phyloP scores from a whole-genome alignment of 176 grass and related monocot species.

The Carex parvula region DNA sequence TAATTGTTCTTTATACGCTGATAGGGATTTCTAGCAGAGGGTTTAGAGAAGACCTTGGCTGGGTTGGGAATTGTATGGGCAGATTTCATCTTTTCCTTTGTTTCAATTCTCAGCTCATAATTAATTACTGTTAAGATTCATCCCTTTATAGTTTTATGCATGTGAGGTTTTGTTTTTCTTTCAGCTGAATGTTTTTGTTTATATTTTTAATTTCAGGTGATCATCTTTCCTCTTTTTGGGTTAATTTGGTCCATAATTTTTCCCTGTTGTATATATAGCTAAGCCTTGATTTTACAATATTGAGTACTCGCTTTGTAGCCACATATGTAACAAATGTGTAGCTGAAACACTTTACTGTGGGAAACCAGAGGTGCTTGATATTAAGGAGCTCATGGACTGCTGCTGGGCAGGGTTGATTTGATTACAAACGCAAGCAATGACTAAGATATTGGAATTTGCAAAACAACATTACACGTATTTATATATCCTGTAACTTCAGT shows the following conservation, averaged over 20 bases:
- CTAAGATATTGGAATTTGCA: too few relatives aligned
- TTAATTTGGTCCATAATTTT: neutral
- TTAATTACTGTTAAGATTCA: neutral
- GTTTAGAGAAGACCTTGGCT: slow-evolving; percentile 78
- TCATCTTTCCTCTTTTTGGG: slow-evolving; percentile 33
- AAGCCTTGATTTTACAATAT: neutral
- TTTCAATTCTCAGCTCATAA: slow-evolving; percentile 17
- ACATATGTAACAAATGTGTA: neutral
- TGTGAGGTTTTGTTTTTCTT: slow-evolving; percentile 15
- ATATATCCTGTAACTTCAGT: too few relatives aligned
- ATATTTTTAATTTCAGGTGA: slow-evolving; percentile 53
- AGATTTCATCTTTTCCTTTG: neutral
- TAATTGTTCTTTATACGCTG: neutral
- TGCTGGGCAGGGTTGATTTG: too few relatives aligned
- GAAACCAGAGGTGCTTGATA: too few relatives aligned
- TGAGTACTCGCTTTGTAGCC: neutral
- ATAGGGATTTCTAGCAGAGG: slow-evolving; percentile 93
- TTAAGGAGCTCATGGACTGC: too few relatives aligned
- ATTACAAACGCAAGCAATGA: too few relatives aligned
- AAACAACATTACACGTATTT: too few relatives aligned
- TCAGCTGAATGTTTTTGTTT: neutral
- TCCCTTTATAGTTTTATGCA: too few relatives aligned
- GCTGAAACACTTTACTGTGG: neutral
- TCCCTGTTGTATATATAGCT: neutral
- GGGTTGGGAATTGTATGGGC: slow-evolving; percentile 83